Conservation (phyloP, 1,284 basidiomycete genomes). For the Boletus semigastroideus region DNA sequence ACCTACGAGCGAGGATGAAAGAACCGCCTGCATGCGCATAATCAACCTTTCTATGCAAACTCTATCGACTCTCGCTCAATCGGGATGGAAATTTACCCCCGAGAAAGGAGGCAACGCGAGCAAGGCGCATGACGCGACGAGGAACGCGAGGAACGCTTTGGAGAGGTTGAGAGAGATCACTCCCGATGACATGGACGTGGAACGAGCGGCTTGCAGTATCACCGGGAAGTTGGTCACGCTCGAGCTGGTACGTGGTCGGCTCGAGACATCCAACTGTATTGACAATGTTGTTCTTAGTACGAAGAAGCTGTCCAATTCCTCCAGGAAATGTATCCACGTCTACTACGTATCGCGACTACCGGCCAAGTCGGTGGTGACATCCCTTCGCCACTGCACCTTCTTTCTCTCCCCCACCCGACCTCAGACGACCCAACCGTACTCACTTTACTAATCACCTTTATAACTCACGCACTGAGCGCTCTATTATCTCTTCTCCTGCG, state of each 20-base stretch:
- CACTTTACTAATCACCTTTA: conserved; percentile 56
- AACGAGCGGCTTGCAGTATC: conserved; percentile 66
- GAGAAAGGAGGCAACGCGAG: conserved; percentile 24
- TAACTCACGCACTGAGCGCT: conserved; percentile 50
- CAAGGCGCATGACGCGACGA: conserved; percentile 36
- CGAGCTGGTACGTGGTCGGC: conserved; percentile 55
- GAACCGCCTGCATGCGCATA: conserved; percentile 49
- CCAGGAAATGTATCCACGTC: conserved; percentile 43
- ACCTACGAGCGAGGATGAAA: conserved; percentile 27
- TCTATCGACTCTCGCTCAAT: conserved; percentile 50
- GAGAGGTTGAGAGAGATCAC: conserved; percentile 44
- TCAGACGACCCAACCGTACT: conserved; percentile 42
- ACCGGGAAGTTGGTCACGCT: conserved; percentile 61
- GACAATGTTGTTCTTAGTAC: conserved; percentile 39
- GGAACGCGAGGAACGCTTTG: conserved; percentile 40
- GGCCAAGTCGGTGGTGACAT: background rate
- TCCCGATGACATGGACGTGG: conserved; percentile 59
- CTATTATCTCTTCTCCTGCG: conserved; percentile 32
- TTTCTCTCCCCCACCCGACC: conserved; percentile 47
- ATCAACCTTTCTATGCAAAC: conserved; percentile 62
- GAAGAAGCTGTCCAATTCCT: conserved; percentile 48
- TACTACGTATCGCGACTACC: conserved; percentile 28
- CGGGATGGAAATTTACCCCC: conserved; percentile 51
- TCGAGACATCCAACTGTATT: conserved; percentile 1
- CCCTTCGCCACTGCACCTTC: conserved; percentile 33